Base-by-base conservation (phyloP, 306 rosid genomes). In the Begonia fuchsioides region DNA sequence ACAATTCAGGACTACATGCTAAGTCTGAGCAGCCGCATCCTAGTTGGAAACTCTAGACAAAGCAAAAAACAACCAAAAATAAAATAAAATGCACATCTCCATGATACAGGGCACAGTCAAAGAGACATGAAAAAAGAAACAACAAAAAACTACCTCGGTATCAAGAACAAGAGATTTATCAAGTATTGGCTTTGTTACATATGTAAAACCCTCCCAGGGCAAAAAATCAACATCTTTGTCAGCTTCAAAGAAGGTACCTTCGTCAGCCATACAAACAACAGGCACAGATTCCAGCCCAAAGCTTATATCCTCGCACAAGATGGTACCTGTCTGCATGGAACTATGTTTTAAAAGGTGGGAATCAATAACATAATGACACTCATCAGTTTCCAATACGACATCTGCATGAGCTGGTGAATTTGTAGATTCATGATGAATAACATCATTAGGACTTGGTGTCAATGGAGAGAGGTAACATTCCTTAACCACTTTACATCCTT, bases 241-340 rank as follows among this genome's bases (percentile, higher is more conserved):
- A n/a, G n/a, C n/a, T n/a, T n/a, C n/a, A n/a, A n/a, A n/a, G n/a
- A n/a, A n/a, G 54, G 66, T 69, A 54, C 62, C 81, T 55, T 82
- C 67, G 70, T 92, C 93, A 46, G 72, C 81, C 16, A 82, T 77
- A 54, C 98, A 92, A 56, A 64, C 61, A 77, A 92, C 83, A 1
- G 94, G 86, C 71, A 79, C 56, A 15, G 66, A 56, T 75, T 92
- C 98, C 71, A 68, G 72, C 63, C 98, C 98, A 55, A 72, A 82
- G 79, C 98, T 92, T 61, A 92, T 73, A 70, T 92, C 98, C 67
- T 68, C 79, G 58, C 94, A 92, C 52, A 92, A 59, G 64, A 85
- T 58, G 43, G 48, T 47, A 52, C 60, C 76, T 57, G 72, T 79
- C 60, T 69, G 72, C 63, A 51, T 48, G 50, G 77, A 69, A 17